A percentile compares a stretch with the other conserved stretches of the same genome.
These are phyloP conservation scores for Quercus engelmannii DNA, from an alignment of 306 rosid genomes.

Conservation along the genomic window DNA sequence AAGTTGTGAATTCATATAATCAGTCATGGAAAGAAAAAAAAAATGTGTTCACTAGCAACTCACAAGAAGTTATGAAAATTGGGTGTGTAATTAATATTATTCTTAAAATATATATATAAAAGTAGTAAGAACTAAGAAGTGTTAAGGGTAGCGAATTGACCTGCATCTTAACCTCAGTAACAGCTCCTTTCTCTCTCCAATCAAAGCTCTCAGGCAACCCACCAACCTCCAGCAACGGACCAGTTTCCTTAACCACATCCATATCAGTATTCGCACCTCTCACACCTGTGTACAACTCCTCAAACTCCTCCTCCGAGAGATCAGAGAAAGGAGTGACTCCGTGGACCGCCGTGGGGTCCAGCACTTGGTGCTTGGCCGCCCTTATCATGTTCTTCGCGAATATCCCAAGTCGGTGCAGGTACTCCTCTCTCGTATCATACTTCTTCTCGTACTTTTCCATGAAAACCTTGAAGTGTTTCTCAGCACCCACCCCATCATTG, in stretches of 20 bases:
- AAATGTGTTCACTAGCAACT: too few relatives aligned
- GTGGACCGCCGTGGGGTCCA: constrained; percentile 81
- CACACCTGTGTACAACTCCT: constrained; percentile 51
- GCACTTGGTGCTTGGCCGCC: constrained; percentile 71
- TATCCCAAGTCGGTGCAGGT: constrained; percentile 62
- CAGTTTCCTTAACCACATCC: not conserved
- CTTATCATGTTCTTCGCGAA: constrained; percentile 60
- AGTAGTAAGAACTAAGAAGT: too few relatives aligned
- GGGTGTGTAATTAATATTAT: too few relatives aligned
- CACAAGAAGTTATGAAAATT: too few relatives aligned
- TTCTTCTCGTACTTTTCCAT: constrained; percentile 56
- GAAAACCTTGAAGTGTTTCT: constrained; percentile 63
- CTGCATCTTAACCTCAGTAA: constrained; percentile 86
- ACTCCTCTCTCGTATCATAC: constrained; percentile 64
- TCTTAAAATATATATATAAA: too few relatives aligned
- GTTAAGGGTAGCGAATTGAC: constrained; percentile 14
- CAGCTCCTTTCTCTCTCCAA: constrained; percentile 93
- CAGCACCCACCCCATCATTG: constrained; percentile 33
- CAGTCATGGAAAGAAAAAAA: too few relatives aligned
- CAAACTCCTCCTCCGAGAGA: constrained; percentile 64
- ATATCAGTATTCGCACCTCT: constrained; percentile 16
- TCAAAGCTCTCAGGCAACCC: constrained; percentile 77
- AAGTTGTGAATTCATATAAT: too few relatives aligned
- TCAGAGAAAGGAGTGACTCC: constrained; percentile 88
- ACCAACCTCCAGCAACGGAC: constrained; percentile 30